phyloP scores from a whole-genome alignment of 202 grass and related monocot genomes.

The Hordeum pubiflorum region DNA sequence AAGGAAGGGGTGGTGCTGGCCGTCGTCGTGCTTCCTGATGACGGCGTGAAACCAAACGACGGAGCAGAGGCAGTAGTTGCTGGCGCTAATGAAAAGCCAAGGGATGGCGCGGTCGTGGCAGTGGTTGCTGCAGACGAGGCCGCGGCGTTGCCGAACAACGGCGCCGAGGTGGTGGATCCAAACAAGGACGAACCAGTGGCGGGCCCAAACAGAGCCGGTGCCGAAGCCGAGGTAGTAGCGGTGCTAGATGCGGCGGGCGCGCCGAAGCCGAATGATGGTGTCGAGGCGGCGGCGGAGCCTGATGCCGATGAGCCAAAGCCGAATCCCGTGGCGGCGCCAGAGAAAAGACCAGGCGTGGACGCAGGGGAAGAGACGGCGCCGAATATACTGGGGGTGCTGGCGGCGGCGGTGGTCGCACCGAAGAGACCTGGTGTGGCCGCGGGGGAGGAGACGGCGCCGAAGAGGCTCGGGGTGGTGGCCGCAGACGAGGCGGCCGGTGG shows the following conservation, averaged over 20 bases:
- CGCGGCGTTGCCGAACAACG: slow-evolving; percentile 25
- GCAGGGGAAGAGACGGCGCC: slow-evolving; percentile 16
- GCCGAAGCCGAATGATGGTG: slow-evolving; percentile 29
- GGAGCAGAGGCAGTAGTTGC: slow-evolving; percentile 17
- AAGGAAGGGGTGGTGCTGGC: slow-evolving; percentile 38
- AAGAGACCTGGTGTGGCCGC: slow-evolving; percentile 15
- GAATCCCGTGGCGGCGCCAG: slow-evolving; percentile 35
- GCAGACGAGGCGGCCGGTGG: background rate
- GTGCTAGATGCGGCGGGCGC: slow-evolving; percentile 35
- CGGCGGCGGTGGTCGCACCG: slow-evolving; percentile 10
- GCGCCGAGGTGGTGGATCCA: slow-evolving; percentile 39
- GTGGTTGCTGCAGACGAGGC: slow-evolving; percentile 30
- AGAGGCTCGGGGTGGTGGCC: background rate
- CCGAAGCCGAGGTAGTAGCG: slow-evolving; percentile 19
- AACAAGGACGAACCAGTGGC: slow-evolving; percentile 41
- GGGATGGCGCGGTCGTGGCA: slow-evolving; percentile 18
- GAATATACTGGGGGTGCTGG: slow-evolving; percentile 16
- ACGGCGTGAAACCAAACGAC: slow-evolving; percentile 20
- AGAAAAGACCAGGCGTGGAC: slow-evolving; percentile 36
- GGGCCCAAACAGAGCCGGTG: slow-evolving; percentile 36
- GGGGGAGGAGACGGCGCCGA: slow-evolving; percentile 6
- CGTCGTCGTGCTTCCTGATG: slow-evolving; percentile 12
- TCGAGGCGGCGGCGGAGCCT: slow-evolving; percentile 14
- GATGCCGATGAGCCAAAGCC: slow-evolving; percentile 36
- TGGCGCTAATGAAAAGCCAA: slow-evolving; percentile 27